Base-by-base conservation (phyloP, 2,329 filamentous ascomycete species). In the Gliomastix tumulicola region DNA sequence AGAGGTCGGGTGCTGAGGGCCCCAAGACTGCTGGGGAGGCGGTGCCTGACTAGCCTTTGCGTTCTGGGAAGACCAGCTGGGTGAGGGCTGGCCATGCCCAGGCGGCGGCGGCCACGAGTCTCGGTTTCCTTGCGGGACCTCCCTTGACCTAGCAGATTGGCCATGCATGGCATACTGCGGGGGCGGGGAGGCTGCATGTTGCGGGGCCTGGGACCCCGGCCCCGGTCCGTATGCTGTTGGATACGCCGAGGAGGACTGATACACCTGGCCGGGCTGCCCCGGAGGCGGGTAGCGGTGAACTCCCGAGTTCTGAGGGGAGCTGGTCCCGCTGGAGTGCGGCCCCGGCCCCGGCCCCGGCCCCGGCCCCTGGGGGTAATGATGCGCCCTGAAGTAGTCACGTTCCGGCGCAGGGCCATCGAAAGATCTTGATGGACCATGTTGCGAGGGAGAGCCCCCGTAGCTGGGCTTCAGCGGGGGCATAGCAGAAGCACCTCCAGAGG, bases 391-490 rank as follows among this genome's bases (percentile, higher is more conserved):
- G 44, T 71, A 76, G 11, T 76, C 73, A 10, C 66, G 56, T 19
- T 68, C 66, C n/a, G n/a, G n/a, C n/a, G n/a, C n/a, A n/a, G n/a
- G n/a, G n/a, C n/a, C n/a, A n/a, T n/a, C n/a, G n/a, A n/a, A n/a
- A n/a, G n/a, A n/a, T n/a, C n/a, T n/a, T n/a, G n/a, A n/a, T n/a
- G n/a, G n/a, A n/a, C n/a, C n/a, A n/a, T 68, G 66, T 7, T 67
- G 45, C 41, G 71, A 68, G 7, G 74, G 71, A 5, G 74, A 76
- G 30, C 68, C 64, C 7, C 61, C 59, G 34, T 66, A 68, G 5
- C 65, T 60, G 5, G 74, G 71, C 52, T 78, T 78, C 36, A 78
- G 56, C 5, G 72, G 59, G 15, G 74, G 71, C 57, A 79, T 76
- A 7, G 57, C 65, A 4, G 71, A 65, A 45, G 50, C 59, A 52